Evolutionary conservation across 2,329 filamentous ascomycete genomes (phyloP), one percentile per base, ranked within the genome.

Genomic region (Fusarium decemcellulare): DNA sequence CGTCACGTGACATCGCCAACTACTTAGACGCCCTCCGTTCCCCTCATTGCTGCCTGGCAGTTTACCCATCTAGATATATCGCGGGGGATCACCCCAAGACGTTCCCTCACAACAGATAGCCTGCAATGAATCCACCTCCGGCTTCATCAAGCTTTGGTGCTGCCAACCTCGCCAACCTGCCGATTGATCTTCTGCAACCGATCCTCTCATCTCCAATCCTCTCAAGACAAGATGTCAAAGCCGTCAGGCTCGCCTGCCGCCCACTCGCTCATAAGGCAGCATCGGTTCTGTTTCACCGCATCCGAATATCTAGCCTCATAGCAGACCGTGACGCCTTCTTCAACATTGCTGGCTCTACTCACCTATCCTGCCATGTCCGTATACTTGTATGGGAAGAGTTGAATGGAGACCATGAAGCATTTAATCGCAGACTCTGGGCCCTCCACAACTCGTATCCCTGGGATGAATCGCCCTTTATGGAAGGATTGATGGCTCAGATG

Each of bases 371-470:
- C 4, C 15, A 52, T 1, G 44, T 65, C 2, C 44, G 56, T 3
- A 34, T 61, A 5, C 14, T 66, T 7, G 36, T 61, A 2, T 66
- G 61, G 61, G 61, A 65, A 37, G 61, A 66, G 23, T n/a, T 65
- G 16, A 60, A 53, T 12, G 48, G 47, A 36, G 18, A 48, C 43
- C 8, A 39, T 6, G 5, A 8, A 23, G 37, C 30, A 51, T 37
- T 51, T 6, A 32, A 51, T 15, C 6, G 8, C 7, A 2, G 37
- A 27, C 10, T 47, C 15, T 47, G 44, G 44, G 23, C 5, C 18
- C 30, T 4, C n/a, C 8, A 14, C 15, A 10, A 7, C 18, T n/a
- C 30, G 8, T 48, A 16, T 16, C 10, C n/a, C 10, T 16, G 6
- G 8, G 8, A 36, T 15, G 18, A 54, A 15, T 16, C 8, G 39